Evolutionary conservation across 1,284 basidiomycete species (phyloP), one percentile per base, ranked within the genome.

Genomic region (Moesziomyces globuligerus): DNA sequence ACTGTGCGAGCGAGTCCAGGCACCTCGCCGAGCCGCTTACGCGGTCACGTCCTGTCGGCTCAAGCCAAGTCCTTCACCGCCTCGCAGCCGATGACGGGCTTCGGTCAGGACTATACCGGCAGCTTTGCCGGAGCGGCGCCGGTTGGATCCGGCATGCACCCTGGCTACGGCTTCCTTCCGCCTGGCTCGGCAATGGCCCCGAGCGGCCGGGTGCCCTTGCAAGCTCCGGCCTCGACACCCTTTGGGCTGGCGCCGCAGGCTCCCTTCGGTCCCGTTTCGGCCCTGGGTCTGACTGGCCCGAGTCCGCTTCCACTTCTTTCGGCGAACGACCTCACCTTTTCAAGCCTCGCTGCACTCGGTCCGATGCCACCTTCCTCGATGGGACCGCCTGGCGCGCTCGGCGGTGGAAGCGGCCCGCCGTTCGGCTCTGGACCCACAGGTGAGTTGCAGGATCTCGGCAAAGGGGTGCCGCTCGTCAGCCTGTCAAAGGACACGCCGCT

Each of bases 401-500:
- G 51, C 18, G 55, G 55, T 28, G 32, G 26, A 38, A 45, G 32
- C 10, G 53, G 53, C 23, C 41, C 53, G 7, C 38, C 51, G 20
- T 48, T 36, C 21, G 41, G 57, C 25, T 39, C 50, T 38, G 54
- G 62, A 32, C 43, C 50, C 10, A 25, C 54, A 15, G 48, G 51
- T 18, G 62, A 48, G n/a, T 54, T 74, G 57, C 67, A 61, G 44
- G 92, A 94, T 21, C 88, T 96, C 13, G 94, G 94, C 44, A 91
- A 91, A 78, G 94, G 94, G 18, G 87, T 97, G 0, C 92, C 94
- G 0, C 86, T 98, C 17, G 88, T 90, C 75, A 85, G 89, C 26
- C 89, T 98, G 26, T 90, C 93, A 0, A 84, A 89, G 17, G 88
- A 89, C 23, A 93, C 91, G 85, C 91, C 91, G n/a, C 87, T 98